Evolutionary conservation across 1,284 basidiomycete genomes (phyloP).

Genomic region (Thelephora terrestris): DNA sequence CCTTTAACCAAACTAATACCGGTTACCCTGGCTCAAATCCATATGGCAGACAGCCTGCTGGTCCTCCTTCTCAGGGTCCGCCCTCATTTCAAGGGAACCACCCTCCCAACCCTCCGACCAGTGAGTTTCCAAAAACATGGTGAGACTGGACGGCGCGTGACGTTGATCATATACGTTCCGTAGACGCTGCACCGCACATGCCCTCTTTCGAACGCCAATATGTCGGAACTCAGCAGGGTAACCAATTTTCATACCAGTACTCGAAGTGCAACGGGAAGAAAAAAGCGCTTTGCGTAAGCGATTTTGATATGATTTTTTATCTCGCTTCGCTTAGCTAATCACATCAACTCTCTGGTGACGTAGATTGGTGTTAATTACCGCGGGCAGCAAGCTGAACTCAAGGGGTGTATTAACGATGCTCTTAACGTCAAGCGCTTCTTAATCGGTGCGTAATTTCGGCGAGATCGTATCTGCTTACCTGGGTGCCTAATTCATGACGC

Average conservation of each 20-base stretch:
- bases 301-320: background rate
- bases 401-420: conserved; percentile 86
- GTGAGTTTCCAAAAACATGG: too few relatives aligned
- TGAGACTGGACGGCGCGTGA: too few relatives aligned
- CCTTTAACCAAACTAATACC: background rate
- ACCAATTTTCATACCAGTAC: conserved; percentile 62
- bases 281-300: conserved; percentile 67
- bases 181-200: too few relatives aligned
- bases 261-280: conserved; percentile 76
- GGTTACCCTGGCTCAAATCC: too few relatives aligned
- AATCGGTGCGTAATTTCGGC: conserved; percentile 33
- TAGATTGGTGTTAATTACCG: conserved; percentile 82
- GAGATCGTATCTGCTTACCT: background rate
- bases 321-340: background rate
- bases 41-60: too few relatives aligned
- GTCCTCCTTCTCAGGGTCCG: too few relatives aligned
- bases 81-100: too few relatives aligned
- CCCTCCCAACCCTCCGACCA: too few relatives aligned
- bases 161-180: too few relatives aligned
- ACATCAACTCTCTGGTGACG: background rate
- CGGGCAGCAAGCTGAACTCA: conserved; percentile 49
- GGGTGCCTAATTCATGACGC: background rate
- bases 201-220: conserved; percentile 39
- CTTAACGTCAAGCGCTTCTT: conserved; percentile 70
- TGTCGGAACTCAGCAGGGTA: conserved; percentile 31